phyloP scores from a whole-genome alignment of 176 grass and related monocot genomes.

The Raddia distichophylla region DNA sequence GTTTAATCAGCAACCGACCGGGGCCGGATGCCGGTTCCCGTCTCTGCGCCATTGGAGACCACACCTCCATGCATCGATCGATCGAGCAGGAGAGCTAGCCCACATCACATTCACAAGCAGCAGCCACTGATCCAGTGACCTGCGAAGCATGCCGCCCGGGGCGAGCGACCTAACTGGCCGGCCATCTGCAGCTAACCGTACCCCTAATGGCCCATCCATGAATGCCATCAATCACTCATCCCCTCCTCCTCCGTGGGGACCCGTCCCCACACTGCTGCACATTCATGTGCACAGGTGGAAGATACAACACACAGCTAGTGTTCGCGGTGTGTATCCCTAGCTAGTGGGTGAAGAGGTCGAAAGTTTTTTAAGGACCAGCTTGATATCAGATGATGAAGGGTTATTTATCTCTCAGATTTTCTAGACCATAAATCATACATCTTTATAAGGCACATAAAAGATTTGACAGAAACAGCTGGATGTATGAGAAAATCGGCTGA shows the following conservation, averaged over 20 bases:
- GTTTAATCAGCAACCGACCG: neutral
- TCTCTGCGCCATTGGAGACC: neutral
- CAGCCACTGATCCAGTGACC: too few relatives aligned
- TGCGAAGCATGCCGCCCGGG: neutral
- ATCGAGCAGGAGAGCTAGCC: neutral
- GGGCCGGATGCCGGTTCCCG: too few relatives aligned
- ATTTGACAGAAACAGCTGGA: too few relatives aligned
- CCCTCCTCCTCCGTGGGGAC: neutral
- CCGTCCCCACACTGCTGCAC: neutral
- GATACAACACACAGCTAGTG: too few relatives aligned
- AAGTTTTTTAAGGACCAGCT: too few relatives aligned
- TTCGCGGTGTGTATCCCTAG: too few relatives aligned
- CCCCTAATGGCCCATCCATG: neutral
- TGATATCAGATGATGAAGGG: too few relatives aligned
- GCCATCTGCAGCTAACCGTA: slow-evolving; percentile 33
- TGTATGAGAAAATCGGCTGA: too few relatives aligned
- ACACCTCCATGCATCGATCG: neutral
- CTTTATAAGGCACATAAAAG: too few relatives aligned
- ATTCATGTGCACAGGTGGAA: slow-evolving; percentile 30
- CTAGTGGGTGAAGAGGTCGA: too few relatives aligned
- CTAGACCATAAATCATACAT: too few relatives aligned
- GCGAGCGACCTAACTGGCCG: neutral
- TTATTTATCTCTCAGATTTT: too few relatives aligned
- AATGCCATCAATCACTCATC: neutral
- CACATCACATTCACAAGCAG: neutral